phyloP scores from a whole-genome alignment of 306 rosid genomes.

The Abrus pulchellus region DNA sequence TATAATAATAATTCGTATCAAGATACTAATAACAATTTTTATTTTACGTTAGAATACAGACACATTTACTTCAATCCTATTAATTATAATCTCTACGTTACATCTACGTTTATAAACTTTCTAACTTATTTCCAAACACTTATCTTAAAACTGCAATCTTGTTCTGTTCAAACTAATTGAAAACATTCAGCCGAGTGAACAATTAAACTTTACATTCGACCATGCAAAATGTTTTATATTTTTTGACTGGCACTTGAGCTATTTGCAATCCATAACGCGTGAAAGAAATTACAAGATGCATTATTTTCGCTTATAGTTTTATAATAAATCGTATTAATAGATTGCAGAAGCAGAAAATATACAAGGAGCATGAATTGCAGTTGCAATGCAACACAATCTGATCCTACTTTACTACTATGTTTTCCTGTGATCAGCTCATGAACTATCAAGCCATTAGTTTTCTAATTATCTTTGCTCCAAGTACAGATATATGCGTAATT shows the following conservation, averaged over 20 bases:
- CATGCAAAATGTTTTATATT: neutral
- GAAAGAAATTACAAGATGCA: neutral
- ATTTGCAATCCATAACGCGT: neutral
- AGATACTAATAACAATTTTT: no score
- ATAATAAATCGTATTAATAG: neutral
- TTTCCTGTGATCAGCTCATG: neutral
- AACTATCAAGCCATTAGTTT: neutral
- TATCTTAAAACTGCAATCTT: no score
- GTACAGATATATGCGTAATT: neutral
- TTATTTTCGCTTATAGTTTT: neutral
- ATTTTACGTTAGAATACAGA: no score
- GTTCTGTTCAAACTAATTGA: neutral
- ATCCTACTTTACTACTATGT: neutral
- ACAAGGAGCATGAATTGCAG: neutral
- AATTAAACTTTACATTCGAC: neutral
- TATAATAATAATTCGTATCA: no score
- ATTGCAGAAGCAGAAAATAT: neutral
- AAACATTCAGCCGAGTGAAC: neutral
- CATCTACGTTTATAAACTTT: no score
- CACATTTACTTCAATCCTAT: no score
- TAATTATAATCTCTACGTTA: no score
- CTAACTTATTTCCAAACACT: no score
- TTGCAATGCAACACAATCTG: neutral
- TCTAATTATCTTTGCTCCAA: neutral
- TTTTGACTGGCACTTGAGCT: neutral